These are phyloP conservation scores for Aphanomyces euteiches DNA, from an alignment of 352 stramenopile species.

Conservation along the genomic window DNA sequence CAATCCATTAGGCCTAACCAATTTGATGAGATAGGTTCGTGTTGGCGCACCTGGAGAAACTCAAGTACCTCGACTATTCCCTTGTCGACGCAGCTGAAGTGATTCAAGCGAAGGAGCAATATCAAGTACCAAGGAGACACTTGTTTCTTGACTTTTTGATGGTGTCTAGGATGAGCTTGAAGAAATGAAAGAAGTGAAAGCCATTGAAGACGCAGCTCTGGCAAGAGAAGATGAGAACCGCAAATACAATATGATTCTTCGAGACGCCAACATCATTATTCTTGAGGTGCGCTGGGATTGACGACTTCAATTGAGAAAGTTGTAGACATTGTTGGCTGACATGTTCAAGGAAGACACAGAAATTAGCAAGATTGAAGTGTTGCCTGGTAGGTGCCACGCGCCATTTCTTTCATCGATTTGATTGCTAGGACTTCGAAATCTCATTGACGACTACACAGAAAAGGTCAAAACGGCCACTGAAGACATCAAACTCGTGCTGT, in stretches of 20 bases:
- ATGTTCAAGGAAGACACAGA: constrained; percentile 93
- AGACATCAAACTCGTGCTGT: constrained; percentile 71
- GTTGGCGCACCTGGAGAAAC: constrained; percentile 88
- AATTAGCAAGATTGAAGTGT: constrained; percentile 86
- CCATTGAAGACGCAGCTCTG: constrained; percentile 75
- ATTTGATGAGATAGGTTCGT: constrained; percentile 51
- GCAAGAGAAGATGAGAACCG: constrained; percentile 69
- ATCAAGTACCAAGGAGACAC: constrained; percentile 50
- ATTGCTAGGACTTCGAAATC: constrained; percentile 59
- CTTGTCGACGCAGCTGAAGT: constrained; percentile 79
- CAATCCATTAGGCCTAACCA: not conserved
- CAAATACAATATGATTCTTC: constrained; percentile 74
- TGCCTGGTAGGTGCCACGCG: constrained; percentile 48
- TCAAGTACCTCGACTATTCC: constrained; percentile 93
- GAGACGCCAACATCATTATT: constrained; percentile 84
- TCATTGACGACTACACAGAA: constrained; percentile 88
- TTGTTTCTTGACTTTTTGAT: not conserved
- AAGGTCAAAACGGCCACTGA: constrained; percentile 77
- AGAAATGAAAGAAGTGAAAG: constrained; percentile 80
- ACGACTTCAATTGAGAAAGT: no score
- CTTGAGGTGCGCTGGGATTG: constrained; percentile 47
- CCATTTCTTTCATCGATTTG: not conserved
- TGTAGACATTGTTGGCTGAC: constrained; percentile 78
- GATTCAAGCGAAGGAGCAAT: constrained; percentile 82
- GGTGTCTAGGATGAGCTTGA: constrained; percentile 54